Evolutionary conservation across 2,329 filamentous ascomycete genomes (phyloP), one percentile per base, ranked within the genome.

Genomic region (Sclerotinia trifoliorum): DNA sequence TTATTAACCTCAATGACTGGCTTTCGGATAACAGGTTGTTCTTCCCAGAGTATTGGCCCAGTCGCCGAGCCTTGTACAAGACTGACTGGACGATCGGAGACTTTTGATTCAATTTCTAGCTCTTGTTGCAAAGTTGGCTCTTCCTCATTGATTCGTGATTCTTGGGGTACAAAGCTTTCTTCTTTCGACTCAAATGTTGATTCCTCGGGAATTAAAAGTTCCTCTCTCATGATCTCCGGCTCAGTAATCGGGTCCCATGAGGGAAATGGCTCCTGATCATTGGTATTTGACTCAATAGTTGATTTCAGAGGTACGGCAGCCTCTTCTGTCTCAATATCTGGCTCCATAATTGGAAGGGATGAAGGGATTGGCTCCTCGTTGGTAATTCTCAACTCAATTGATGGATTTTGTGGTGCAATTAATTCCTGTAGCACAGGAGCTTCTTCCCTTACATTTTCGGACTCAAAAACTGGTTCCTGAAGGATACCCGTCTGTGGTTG

Each of bases 151-250:
- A 62, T 62, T 39, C 7, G 21, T 26, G 60, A 51, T 49, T 51
- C 29, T 51, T 63, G 60, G 29, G 60, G 60, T 26, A 63, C 32
- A 51, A 63, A 49, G 44, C 29, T 61, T 61, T 61, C 29, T 35
- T 35, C 26, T 5, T 49, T 24, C 24, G 46, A 42, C 35, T 64
- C 48, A 15, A 64, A 15, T 52, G 11, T 15, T 24, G 58, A 15
- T n/a, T 19, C 21, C 44, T 35, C 2, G 10, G 29, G 19, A 15
- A 55, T 29, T 21, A 54, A 32, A 54, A 1, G 3, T 19, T 54
- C 52, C 32, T 55, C 52, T 29, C 21, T 55, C 15, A 35, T 55
- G 52, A 55, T 21, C 19, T 55, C 17, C n/a, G 29, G 29, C 29
- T 55, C 52, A 35, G 29, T 5, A 5, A 55, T 55, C 1, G 52